phyloP scores from a whole-genome alignment of 2,329 filamentous ascomycete genomes.

The Fusarium sarcochroum region DNA sequence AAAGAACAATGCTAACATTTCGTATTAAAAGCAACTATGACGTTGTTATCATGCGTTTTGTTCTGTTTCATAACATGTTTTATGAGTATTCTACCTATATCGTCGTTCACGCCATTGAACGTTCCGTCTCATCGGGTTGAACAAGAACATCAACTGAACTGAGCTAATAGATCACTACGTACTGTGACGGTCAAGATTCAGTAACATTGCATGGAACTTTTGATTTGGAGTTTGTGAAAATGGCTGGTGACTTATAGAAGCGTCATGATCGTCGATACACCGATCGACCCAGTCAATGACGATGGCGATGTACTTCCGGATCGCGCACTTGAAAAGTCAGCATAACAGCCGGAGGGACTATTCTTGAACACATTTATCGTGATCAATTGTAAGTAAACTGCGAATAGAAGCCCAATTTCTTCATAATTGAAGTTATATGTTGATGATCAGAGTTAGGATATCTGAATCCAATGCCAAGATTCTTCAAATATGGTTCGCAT shows the following conservation, averaged over 20 bases:
- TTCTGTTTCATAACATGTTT: not conserved
- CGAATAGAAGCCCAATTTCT: too few relatives aligned
- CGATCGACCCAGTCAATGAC: not conserved
- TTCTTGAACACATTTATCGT: too few relatives aligned
- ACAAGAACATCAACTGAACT: not conserved
- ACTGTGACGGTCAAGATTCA: not conserved
- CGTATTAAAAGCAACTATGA: too few relatives aligned
- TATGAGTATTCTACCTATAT: not conserved
- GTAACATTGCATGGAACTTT: not conserved
- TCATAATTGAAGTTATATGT: too few relatives aligned
- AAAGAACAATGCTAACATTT: too few relatives aligned
- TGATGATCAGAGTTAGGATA: not conserved
- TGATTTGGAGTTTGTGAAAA: not conserved
- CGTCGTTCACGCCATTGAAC: not conserved
- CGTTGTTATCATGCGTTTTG: not conserved
- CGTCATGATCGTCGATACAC: not conserved
- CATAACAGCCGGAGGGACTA: too few relatives aligned
- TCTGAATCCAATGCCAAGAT: not conserved
- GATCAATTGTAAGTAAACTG: too few relatives aligned
- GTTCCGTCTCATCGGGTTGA: not conserved
- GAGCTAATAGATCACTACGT: not conserved
- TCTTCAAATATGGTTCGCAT: not conserved
- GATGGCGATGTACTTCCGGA: not conserved
- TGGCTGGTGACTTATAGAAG: not conserved
- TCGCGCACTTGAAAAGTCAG: too few relatives aligned